Base-by-base conservation (phyloP, 305 asterid genomes). In the Andrographis paniculata region DNA sequence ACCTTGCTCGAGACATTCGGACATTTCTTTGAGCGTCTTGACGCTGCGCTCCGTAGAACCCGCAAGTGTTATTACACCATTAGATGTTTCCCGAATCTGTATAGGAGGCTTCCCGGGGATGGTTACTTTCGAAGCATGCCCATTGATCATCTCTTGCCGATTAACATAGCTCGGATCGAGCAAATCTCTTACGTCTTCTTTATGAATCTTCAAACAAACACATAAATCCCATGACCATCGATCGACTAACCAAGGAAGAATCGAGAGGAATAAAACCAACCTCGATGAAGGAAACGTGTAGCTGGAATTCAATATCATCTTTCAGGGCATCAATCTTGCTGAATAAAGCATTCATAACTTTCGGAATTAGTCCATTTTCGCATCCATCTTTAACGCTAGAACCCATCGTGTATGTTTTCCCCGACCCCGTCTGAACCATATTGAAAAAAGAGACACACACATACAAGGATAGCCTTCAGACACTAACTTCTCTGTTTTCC, bases 361-460 rank as follows among this genome's bases (percentile, higher is more conserved):
- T 76, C 52, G 99, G 99, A 52, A 92, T 84, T 52, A 92, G 65
- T 60, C 97, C 99, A 15, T 74, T 68, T n/a, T 81, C 77, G 45
- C 42, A 55, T 53, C 97, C 97, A 53, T 92, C 99, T 78, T 36
- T 31, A 33, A 40, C 42, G 23, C 41, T 42, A 12, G 97, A 81
- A 13, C 99, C 97, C 97, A 92, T 92, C 20, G 97, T 84, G 71
- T 87, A 87, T 4, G 99, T 92, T 71, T 92, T 92, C 0, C 99
- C 99, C 0, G 97, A 92, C 23, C 99, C 99, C 20, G 99, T 92
- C 99, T 87, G 97, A 61, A 73, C 23, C 36, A 24, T 27, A 69
- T 66, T 42, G 9, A 46, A 64, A 63, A 52, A 38, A 50, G 44
- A 60, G 49, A 48, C 19, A 41, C 45, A 45, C 52, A 47, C 33